Percentiles rank a stretch among this genome's conserved stretches.
Evolutionary conservation across 2,329 filamentous ascomycete species (phyloP).

Genomic region (Fusarium pilosicola): DNA sequence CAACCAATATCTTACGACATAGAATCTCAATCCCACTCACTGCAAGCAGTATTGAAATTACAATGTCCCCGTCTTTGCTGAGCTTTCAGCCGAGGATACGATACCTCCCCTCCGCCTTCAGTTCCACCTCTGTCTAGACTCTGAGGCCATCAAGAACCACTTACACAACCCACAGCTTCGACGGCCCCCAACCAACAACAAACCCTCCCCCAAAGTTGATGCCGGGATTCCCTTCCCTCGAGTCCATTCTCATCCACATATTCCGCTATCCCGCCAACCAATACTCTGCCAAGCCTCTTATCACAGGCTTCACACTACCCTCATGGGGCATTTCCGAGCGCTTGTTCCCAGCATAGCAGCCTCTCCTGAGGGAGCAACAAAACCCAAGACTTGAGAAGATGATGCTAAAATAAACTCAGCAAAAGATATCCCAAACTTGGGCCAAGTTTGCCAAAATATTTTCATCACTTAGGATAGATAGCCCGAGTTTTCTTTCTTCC

Average conservation of each 20-base stretch:
- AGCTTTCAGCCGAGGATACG: neutral
- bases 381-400: too few species aligned
- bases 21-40: neutral
- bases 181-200: neutral
- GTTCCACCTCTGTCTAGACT: neutral
- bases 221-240: neutral
- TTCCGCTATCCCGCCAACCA: neutral
- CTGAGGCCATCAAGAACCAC: neutral
- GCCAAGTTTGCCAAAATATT: too few species aligned
- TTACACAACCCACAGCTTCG: neutral
- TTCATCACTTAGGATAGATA: too few species aligned
- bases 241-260: neutral
- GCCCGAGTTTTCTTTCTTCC: too few species aligned
- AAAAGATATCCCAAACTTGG: too few species aligned
- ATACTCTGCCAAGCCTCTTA: conserved; percentile 7
- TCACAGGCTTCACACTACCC: conserved; percentile 5
- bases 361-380: neutral
- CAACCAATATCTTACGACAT: neutral
- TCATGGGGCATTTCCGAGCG: neutral
- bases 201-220: neutral
- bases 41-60: neutral
- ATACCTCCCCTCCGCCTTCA: neutral
- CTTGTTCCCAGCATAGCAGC: neutral
- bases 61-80: neutral
- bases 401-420: too few species aligned